Conservation (phyloP, 2,329 filamentous ascomycete genomes). For the Xylaria sp. region DNA sequence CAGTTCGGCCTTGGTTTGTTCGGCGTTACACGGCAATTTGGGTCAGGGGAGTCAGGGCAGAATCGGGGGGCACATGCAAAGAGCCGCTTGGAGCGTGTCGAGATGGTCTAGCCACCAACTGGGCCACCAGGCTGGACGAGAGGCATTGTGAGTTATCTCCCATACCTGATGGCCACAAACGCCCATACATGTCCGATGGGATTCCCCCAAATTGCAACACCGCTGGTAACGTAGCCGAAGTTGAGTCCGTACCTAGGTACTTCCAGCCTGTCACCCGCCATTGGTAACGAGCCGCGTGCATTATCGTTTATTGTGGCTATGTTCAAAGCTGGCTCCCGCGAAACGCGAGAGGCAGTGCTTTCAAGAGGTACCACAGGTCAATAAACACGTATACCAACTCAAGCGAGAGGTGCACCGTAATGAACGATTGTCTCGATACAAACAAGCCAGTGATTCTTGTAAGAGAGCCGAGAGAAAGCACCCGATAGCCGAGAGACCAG, state of each 20-base stretch:
- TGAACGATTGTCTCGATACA: not conserved
- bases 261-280: not conserved
- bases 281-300: constrained; percentile 11
- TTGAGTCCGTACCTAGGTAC: not conserved
- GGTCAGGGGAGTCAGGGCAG: no score
- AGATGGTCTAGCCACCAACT: no score
- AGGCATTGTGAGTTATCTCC: no score
- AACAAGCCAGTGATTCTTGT: no score
- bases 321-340: not conserved
- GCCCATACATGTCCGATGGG: not conserved
- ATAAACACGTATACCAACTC: not conserved
- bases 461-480: no score
- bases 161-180: not conserved
- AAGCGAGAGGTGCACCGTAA: not conserved
- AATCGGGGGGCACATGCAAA: no score
- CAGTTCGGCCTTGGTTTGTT: no score
- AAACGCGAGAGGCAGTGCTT: not conserved
- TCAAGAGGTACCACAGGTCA: not conserved
- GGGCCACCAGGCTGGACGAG: no score
- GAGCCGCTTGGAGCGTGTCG: no score
- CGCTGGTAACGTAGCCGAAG: not conserved
- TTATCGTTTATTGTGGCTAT: not conserved
- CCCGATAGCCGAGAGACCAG: no score
- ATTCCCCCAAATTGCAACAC: not conserved
- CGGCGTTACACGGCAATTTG: no score